Evolutionary conservation across 2,329 filamentous ascomycete species (phyloP), one percentile per base, ranked within the genome.

Genomic region (Paecilomyces dactylethromorphus): DNA sequence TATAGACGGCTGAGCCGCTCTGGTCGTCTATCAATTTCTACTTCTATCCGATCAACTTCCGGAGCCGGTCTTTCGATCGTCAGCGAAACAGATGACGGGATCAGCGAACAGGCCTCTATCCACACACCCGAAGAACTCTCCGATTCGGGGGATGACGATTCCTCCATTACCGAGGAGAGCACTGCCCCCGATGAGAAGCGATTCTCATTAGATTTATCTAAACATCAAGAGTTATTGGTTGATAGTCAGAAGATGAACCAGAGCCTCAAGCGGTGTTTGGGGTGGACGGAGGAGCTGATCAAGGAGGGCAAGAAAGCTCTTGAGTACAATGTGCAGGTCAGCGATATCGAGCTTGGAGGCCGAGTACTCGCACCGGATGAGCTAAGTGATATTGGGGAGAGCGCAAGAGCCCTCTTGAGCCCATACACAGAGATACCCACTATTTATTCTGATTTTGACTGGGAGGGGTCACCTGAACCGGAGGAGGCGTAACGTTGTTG

Each of bases 171-270:
- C 6, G 75, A 74, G 13, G 76, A 77, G 31, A 70, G 74, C 12
- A 65, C 72, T 10, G 56, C 71, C n/a, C 84, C 84, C 56, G 93
- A 97, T 64, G 91, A 96, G 71, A 88, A 88, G 65, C 85, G 91
- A 31, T 80, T 97, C n/a, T 85, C 89, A 65, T 81, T 92, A 3
- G 94, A 99, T 73, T 81, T 99, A 0, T 84, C 87, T 3, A 93
- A 92, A 70, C 94, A 99, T 71, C 90, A 92, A 64, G 89, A 96
- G 68, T 80, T 97, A 1, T 83, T 99, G 8, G 80, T 92, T 45
- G 92, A 96, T 71, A 94, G 89, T 65, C 92, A 97, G 69, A 95
- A 92, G 77, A 92, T 97, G 81, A 97, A 97, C 70, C 90, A 95
- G 72, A 96, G 90, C 71, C 83, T 99, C 53, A 95, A 91, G 73